Conservation (phyloP, 73 alveolate species). For the Effrenium voratum region DNA sequence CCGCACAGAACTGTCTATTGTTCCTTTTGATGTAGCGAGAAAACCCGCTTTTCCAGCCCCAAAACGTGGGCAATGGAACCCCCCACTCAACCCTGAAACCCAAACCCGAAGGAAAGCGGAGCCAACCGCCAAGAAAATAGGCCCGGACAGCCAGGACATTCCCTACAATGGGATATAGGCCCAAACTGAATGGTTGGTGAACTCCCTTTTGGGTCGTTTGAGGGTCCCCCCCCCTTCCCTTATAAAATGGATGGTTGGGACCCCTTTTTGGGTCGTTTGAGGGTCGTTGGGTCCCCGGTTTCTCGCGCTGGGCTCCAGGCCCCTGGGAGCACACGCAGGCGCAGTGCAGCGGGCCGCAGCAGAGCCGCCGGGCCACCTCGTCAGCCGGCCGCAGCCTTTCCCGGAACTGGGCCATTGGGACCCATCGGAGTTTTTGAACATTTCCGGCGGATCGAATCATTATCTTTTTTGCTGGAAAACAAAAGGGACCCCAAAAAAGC, state of each 20-base stretch:
- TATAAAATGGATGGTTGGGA: neutral
- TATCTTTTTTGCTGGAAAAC: neutral
- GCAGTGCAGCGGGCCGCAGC: conserved; percentile 83
- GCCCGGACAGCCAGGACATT: too few relatives aligned
- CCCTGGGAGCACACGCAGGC: conserved; percentile 77
- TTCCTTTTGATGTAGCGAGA: too few relatives aligned
- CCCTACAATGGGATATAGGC: too few relatives aligned
- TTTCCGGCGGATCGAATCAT: neutral
- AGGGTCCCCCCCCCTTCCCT: neutral
- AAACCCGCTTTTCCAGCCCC: too few relatives aligned
- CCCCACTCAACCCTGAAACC: too few relatives aligned
- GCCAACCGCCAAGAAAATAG: too few relatives aligned
- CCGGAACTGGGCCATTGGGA: too few relatives aligned
- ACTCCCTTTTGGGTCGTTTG: neutral
- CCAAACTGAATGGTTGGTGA: neutral
- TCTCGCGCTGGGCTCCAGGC: neutral
- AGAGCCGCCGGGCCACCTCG: conserved; percentile 57
- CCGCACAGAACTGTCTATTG: too few relatives aligned
- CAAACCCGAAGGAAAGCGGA: too few relatives aligned
- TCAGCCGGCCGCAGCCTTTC: too few relatives aligned
- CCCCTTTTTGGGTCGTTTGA: neutral
- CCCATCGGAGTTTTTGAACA: neutral
- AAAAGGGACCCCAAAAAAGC: neutral
- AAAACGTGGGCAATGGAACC: too few relatives aligned
- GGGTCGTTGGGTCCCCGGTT: neutral